These are phyloP conservation scores for Pseudogymnoascus sp. DNA, from an alignment of 2,329 filamentous ascomycete species.

Conservation along the genomic window DNA sequence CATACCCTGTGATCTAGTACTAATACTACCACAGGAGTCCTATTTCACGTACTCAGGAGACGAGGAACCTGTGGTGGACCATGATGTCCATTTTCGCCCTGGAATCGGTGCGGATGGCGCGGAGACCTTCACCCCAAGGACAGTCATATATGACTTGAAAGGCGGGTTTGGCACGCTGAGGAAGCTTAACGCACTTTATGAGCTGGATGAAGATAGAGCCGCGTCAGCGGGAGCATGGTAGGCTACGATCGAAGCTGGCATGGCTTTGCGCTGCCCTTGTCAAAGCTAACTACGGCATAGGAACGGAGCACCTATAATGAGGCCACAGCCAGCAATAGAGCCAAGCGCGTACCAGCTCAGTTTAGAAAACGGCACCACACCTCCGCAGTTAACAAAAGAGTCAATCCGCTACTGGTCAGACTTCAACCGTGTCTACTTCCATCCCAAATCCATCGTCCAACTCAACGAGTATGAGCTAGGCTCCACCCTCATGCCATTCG, in stretches of 20 bases:
- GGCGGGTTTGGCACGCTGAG: slow-evolving; percentile 82
- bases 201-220: slow-evolving; percentile 28
- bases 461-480: slow-evolving; percentile 80
- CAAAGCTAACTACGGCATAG: slow-evolving; percentile 31
- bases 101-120: slow-evolving; percentile 74
- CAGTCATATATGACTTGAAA: slow-evolving; percentile 91
- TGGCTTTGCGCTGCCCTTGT: slow-evolving; percentile 9
- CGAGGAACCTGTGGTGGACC: slow-evolving; percentile 60
- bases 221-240: slow-evolving; percentile 31
- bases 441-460: slow-evolving; percentile 79
- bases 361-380: slow-evolving; percentile 60
- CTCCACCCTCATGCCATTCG: slow-evolving; percentile 72
- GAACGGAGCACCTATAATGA: slow-evolving; percentile 58
- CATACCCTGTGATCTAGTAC: background rate
- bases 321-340: slow-evolving; percentile 58
- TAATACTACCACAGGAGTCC: slow-evolving; percentile 59
- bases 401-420: slow-evolving; percentile 95
- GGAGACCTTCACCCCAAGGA: slow-evolving; percentile 87
- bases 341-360: slow-evolving; percentile 70
- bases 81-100: slow-evolving; percentile 81
- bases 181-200: slow-evolving; percentile 80
- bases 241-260: slow-evolving; percentile 14
- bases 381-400: slow-evolving; percentile 55
- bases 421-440: slow-evolving; percentile 85
- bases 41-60: slow-evolving; percentile 82